Evolutionary conservation across 805 yeast species (phyloP).

Genomic region (Brettanomyces naardenensis): DNA sequence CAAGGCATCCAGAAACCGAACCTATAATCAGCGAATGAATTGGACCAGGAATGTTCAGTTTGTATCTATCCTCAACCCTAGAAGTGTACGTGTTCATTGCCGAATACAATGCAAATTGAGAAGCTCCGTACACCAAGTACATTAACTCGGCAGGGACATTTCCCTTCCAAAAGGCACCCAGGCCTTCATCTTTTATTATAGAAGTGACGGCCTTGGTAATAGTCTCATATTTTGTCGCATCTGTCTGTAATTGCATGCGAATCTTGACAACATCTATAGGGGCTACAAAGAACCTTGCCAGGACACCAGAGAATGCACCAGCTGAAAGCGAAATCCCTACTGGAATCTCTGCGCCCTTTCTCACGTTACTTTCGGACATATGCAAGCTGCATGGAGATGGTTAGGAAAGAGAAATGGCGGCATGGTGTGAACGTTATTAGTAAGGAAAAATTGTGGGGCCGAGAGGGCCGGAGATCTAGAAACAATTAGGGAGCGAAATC

Average conservation of each 20-base stretch:
- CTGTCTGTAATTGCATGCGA: constrained; percentile 54
- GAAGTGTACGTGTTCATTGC: constrained; percentile 39
- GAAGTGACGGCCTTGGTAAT: constrained; percentile 29
- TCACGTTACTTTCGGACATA: constrained; percentile 15
- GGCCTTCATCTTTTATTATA: constrained; percentile 47
- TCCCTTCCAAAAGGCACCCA: constrained; percentile 87
- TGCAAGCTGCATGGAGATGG: not conserved
- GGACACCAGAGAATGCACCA: constrained; percentile 64
- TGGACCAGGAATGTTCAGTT: constrained; percentile 25
- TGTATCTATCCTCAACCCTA: constrained; percentile 18
- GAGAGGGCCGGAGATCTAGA: not conserved
- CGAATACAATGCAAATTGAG: constrained; percentile 73
- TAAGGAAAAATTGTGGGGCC: not conserved
- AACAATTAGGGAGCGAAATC: no score
- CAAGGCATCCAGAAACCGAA: constrained; percentile 63
- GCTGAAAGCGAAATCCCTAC: constrained; percentile 50
- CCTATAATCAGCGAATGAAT: constrained; percentile 56
- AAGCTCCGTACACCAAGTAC: constrained; percentile 79
- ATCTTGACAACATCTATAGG: constrained; percentile 78
- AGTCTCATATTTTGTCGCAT: constrained; percentile 26
- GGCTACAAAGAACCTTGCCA: constrained; percentile 47
- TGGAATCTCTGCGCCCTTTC: constrained; percentile 43
- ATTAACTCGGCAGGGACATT: constrained; percentile 85
- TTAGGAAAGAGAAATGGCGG: no score
- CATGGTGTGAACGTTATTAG: not conserved